phyloP scores from a whole-genome alignment of 768 basidiomycete species.

The Psilocybe azurescens region DNA sequence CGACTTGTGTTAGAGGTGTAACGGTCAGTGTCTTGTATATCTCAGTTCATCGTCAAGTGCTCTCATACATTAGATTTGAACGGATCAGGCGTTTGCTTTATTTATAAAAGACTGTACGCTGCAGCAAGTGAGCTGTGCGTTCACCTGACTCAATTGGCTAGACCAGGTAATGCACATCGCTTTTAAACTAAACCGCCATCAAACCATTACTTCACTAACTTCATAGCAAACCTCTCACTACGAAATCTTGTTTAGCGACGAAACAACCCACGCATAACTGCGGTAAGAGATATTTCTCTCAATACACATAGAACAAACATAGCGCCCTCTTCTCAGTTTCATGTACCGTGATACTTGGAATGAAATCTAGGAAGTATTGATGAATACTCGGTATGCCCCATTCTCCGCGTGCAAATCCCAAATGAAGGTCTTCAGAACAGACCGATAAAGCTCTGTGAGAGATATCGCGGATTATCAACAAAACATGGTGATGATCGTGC shows the following conservation, averaged over 20 bases:
- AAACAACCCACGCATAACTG: background rate
- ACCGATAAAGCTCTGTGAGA: background rate
- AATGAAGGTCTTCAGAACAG: background rate
- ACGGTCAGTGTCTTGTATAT: background rate
- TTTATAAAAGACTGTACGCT: background rate
- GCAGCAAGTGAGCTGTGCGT: background rate
- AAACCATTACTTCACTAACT: background rate
- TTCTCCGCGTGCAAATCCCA: background rate
- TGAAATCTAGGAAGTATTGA: background rate
- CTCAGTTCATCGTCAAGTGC: background rate
- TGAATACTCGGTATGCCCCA: background rate
- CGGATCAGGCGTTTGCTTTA: background rate
- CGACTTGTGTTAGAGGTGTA: background rate
- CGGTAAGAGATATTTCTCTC: background rate
- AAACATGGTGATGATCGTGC: background rate
- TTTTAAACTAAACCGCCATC: background rate
- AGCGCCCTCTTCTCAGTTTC: background rate
- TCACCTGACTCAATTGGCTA: background rate
- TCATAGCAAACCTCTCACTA: background rate
- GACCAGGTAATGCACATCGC: background rate
- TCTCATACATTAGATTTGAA: background rate
- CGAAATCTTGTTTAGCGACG: too few species aligned
- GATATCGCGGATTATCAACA: background rate
- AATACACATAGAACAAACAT: background rate
- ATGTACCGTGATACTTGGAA: background rate